Evolutionary conservation across 805 yeast genomes (phyloP).

Genomic region (Saccharomycopsis microspora): DNA sequence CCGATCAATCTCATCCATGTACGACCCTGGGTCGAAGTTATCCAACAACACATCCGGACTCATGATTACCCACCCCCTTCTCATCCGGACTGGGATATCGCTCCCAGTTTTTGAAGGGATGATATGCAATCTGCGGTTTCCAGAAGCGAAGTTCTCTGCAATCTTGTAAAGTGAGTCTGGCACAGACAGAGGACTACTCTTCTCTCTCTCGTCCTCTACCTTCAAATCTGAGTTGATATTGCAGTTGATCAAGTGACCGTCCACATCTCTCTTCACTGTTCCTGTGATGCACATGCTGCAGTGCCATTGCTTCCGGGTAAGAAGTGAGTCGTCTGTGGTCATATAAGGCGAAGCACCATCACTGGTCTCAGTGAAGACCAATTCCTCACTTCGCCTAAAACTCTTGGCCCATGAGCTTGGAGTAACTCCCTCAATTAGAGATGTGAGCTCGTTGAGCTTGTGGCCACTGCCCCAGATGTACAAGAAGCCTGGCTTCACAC

Average conservation of each 20-base stretch:
- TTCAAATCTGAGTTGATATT: constrained; percentile 84
- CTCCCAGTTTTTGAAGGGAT: constrained; percentile 64
- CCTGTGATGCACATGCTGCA: constrained; percentile 98
- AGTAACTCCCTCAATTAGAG: constrained; percentile 27
- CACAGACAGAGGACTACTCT: constrained; percentile 34
- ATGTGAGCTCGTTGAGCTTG: constrained; percentile 43
- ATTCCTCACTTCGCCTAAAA: constrained; percentile 82
- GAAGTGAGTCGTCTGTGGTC: constrained; percentile 29
- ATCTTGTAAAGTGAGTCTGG: constrained; percentile 72
- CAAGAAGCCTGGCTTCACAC: constrained; percentile 78
- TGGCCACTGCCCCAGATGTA: constrained; percentile 80
- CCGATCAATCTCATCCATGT: constrained; percentile 30
- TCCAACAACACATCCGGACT: constrained; percentile 73
- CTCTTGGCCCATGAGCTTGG: constrained; percentile 35
- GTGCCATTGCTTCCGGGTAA: constrained; percentile 82
- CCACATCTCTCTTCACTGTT: constrained; percentile 78
- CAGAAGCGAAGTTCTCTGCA: constrained; percentile 81
- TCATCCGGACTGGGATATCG: constrained; percentile 47
- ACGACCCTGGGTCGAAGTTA: constrained; percentile 45
- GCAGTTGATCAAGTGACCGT: constrained; percentile 79
- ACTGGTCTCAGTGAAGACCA: constrained; percentile 65
- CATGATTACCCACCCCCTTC: constrained; percentile 88
- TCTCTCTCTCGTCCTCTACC: constrained; percentile 37
- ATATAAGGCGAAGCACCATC: constrained; percentile 18
- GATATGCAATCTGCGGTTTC: constrained; percentile 74